Base-by-base conservation (phyloP, 2,329 filamentous ascomycete genomes). In the Pestalotiopsis sp. region DNA sequence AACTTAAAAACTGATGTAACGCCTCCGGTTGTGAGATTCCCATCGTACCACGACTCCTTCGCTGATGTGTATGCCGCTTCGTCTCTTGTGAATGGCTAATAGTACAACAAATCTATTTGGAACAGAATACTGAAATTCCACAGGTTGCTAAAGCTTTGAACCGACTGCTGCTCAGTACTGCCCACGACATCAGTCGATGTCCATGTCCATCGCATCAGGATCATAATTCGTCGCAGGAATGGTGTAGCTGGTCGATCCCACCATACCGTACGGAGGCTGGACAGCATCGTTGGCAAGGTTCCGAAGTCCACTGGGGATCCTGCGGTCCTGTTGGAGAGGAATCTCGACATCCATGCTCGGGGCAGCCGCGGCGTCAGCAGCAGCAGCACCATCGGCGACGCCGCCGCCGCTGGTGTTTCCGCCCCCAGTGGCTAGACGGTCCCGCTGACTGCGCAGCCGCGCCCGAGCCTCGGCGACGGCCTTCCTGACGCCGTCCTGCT, bases 391-490 rank as follows among this genome's bases (percentile, higher is more conserved):
- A 20, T 7, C 45, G 14, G 6, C 45, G n/a, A 45, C 59, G 66
- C 52, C 31, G 59, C 67, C 31, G n/a, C n/a, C n/a, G 72, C 73
- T 70, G 39, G 1, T 17, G 12, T 17, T 45, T 45, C 45, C 45
- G 45, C 17, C 20, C 79, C 77, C 66, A 76, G 75, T 74, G 83
- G 82, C 66, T 76, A 77, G 69, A 80, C 83, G 45, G 7, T n/a
- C 14, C 75, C 90, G 88, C 77, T 77, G 82, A 73, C 92, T 89
- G 66, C 92, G 84, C 41, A 89, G 85, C 67, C 94, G 86, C 61
- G 87, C 88, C 66, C 94, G 87, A 2, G 93, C 89, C 78, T 97
- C 95, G 66, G 95, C 84, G 72, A 98, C 94, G 9, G 93, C 93
- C 79, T 91, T 93, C 69, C 94, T 87, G 70, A 97, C 93, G 70